phyloP scores from a whole-genome alignment of 1,284 basidiomycete species.

The Apiotrichum brassicae region DNA sequence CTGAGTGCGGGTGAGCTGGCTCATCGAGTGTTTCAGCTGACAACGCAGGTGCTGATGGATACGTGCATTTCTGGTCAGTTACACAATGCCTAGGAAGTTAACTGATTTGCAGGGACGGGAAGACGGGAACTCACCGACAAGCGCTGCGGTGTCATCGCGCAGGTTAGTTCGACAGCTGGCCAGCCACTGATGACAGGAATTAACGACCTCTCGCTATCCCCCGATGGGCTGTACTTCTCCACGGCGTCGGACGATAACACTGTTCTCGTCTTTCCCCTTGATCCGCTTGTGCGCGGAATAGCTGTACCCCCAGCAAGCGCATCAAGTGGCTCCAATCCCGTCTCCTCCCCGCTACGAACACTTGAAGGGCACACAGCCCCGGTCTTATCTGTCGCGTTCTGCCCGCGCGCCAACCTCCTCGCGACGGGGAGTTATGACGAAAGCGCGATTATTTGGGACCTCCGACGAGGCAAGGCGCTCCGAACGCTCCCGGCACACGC shows the following conservation, averaged over 20 bases:
- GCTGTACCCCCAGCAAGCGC: not conserved
- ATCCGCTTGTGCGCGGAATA: constrained; percentile 4
- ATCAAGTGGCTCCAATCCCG: not conserved
- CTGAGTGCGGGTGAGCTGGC: constrained; percentile 46
- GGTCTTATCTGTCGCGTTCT: constrained; percentile 87
- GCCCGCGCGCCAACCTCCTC: constrained; percentile 77
- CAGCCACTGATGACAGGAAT: constrained; percentile 53
- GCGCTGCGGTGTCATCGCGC: constrained; percentile 26
- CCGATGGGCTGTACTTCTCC: constrained; percentile 70
- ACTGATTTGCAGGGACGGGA: constrained; percentile 27
- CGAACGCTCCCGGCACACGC: constrained; percentile 88
- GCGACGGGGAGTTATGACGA: constrained; percentile 93
- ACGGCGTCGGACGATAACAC: constrained; percentile 75
- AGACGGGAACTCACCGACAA: constrained; percentile 26
- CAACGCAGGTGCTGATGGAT: constrained; percentile 41
- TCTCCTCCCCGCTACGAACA: constrained; percentile 43
- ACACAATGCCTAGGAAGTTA: no score
- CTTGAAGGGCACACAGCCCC: constrained; percentile 84
- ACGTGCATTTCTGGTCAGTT: constrained; percentile 39
- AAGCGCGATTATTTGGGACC: constrained; percentile 90
- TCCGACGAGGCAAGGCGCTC: constrained; percentile 71
- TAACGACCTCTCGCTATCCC: constrained; percentile 81
- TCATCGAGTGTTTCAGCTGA: no score
- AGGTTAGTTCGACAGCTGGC: constrained; percentile 20
- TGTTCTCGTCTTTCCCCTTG: constrained; percentile 8